phyloP scores from a whole-genome alignment of 2,329 filamentous ascomycete genomes.

The Pseudogymnoascus sp. region DNA sequence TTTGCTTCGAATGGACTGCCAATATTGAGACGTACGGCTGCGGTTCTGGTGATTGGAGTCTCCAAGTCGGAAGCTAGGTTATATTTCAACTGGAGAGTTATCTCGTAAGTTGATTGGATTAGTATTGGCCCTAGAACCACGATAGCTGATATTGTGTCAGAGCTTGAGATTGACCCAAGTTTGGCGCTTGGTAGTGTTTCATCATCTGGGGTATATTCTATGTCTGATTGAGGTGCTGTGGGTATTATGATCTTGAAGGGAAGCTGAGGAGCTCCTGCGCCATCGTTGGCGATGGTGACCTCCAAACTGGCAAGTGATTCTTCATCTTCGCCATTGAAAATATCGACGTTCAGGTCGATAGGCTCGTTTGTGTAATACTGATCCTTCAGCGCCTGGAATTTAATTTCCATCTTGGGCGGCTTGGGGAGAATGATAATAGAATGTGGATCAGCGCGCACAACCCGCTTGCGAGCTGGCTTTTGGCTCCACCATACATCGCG shows the following conservation, averaged over 20 bases:
- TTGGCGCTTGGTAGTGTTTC: constrained; percentile 13
- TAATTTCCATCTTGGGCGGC: constrained; percentile 83
- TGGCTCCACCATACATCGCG: constrained; percentile 42
- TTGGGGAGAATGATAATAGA: constrained; percentile 71
- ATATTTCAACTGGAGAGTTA: constrained; percentile 70
- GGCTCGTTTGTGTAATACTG: constrained; percentile 83
- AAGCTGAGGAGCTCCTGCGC: constrained; percentile 35
- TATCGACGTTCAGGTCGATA: constrained; percentile 57
- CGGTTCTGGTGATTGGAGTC: constrained; percentile 69
- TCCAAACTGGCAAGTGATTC: constrained; percentile 65
- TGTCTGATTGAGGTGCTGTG: neutral
- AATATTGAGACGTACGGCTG: constrained; percentile 61
- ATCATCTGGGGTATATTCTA: neutral
- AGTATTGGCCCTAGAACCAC: constrained; percentile 44
- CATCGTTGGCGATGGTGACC: constrained; percentile 54
- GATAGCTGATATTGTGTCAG: constrained; percentile 35
- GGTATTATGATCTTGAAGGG: constrained; percentile 26
- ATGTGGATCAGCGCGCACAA: constrained; percentile 42
- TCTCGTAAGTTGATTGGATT: constrained; percentile 49
- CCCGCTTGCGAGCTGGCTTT: constrained; percentile 35
- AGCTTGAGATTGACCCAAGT: constrained; percentile 35
- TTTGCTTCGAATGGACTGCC: constrained; percentile 84
- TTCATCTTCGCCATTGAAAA: constrained; percentile 78
- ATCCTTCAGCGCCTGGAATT: constrained; percentile 49
- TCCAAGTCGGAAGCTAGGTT: constrained; percentile 69